Base-by-base conservation (phyloP, 805 yeast genomes). In the Kodamaea leandrae region DNA sequence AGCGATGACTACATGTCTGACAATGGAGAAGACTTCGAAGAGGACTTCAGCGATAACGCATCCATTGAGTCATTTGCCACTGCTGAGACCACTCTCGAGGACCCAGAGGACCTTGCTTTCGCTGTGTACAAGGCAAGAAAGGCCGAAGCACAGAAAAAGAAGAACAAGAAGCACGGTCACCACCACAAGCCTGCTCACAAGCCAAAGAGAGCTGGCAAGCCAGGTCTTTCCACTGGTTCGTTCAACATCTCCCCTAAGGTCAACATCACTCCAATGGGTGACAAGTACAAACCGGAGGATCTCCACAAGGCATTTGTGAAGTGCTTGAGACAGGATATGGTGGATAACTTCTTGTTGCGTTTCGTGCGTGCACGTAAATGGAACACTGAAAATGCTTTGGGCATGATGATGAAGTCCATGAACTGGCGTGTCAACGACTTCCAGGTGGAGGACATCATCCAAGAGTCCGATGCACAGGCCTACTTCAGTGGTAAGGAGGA, bases 361-460 rank as follows among this genome's bases (percentile, higher is more conserved):
- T 90, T 83, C 54, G 63, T 86, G 18, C 74, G 96, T 51, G 96
- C 96, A 27, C 80, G 96, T 64, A 88, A 88, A 64, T 88, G 88
- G 82, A 79, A 84, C 49, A 71, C 81, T 16, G 82, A 79, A 50
- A 77, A 80, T 54, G 73, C 88, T 0, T 58, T 86, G 42, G 67
- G 69, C 15, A 88, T 89, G 95, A 55, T 87, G 37, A 71, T 82
- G n/a, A 70, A 75, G 46, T 82, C 95, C 4, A 59, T 87, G 50
- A 71, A 76, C 46, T 90, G 96, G 96, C 79, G 97, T 57, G 47
- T 68, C 12, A 70, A 72, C 30, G 84, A 77, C 46, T 71, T 72
- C 42, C 67, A 78, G 6, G 80, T 82, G 21, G 88, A 86, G 52
- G 64, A 74, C 12, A 57, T 87, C 48, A 53, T 86, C n/a, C 55